Evolutionary conservation across 495 filamentous ascomycete species (phyloP).

Genomic region (Lophiotrema nucula): DNA sequence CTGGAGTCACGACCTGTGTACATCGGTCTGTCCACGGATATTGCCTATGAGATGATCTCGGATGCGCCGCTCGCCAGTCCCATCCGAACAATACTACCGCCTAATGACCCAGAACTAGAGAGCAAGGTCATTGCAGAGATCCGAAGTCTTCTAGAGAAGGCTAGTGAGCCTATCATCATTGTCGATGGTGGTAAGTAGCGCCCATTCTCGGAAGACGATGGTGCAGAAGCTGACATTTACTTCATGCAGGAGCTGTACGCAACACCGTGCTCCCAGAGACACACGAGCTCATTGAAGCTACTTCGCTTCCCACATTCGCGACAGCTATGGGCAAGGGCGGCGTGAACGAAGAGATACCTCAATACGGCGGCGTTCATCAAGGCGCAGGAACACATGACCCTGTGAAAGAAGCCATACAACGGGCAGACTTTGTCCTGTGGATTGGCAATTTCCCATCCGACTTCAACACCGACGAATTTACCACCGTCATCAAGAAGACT

Average conservation of each 20-base stretch:
- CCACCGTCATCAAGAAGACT: conserved; percentile 31
- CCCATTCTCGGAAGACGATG: neutral
- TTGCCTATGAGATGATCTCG: conserved; percentile 33
- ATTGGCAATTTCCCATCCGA: conserved; percentile 41
- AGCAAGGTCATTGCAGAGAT: conserved; percentile 35
- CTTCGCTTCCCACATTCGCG: conserved; percentile 39
- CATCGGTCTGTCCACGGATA: too few relatives aligned
- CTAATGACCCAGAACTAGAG: conserved; percentile 22
- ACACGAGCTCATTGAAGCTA: conserved; percentile 37
- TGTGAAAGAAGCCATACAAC: conserved; percentile 33
- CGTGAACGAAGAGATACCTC: conserved; percentile 34
- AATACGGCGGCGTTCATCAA: conserved; percentile 39
- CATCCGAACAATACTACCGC: conserved; percentile 25
- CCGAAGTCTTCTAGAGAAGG: conserved; percentile 23
- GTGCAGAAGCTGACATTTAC: neutral
- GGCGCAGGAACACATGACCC: conserved; percentile 35
- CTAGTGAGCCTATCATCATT: conserved; percentile 39
- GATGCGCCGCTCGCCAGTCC: conserved; percentile 29
- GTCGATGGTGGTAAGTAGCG: conserved; percentile 31
- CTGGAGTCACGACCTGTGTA: too few relatives aligned
- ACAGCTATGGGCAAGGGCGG: conserved; percentile 44
- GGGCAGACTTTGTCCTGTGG: conserved; percentile 43
- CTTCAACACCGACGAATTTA: conserved; percentile 45
- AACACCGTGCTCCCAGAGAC: conserved; percentile 29
- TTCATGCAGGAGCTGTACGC: conserved; percentile 31